Conservation (phyloP, 441 rosid species). For the Gossypium schwendimanii region DNA sequence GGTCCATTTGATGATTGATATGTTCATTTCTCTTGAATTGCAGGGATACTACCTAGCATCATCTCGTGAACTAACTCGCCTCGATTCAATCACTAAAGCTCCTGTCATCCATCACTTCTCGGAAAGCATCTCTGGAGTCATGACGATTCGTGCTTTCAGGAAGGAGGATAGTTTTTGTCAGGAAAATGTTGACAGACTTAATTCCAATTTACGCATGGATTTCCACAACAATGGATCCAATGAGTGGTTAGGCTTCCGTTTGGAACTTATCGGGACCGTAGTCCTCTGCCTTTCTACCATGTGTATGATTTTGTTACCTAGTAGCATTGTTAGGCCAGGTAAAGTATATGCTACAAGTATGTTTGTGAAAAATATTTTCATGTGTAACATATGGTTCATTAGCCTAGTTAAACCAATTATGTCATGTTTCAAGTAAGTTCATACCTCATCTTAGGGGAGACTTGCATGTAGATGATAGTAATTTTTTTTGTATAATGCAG, state of each 20-base stretch:
- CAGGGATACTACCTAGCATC: conserved; percentile 81
- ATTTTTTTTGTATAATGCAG: conserved; percentile 29
- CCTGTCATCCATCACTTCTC: conserved; percentile 94
- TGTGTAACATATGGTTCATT: background rate
- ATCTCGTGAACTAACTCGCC: conserved; percentile 82
- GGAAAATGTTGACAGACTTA: conserved; percentile 67
- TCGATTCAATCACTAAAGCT: conserved; percentile 88
- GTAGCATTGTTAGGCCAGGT: conserved; percentile 80
- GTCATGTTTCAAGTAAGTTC: background rate
- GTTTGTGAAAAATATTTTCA: background rate
- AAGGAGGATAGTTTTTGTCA: conserved; percentile 44
- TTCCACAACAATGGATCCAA: conserved; percentile 85
- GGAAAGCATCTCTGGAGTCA: conserved; percentile 79
- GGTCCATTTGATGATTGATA: background rate
- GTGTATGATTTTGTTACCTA: conserved; percentile 76
- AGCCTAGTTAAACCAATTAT: background rate
- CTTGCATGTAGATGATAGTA: background rate
- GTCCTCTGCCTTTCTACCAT: conserved; percentile 69
- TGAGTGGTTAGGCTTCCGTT: conserved; percentile 86
- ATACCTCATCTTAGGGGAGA: background rate
- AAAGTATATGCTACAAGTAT: conserved; percentile 10
- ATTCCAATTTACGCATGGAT: conserved; percentile 63
- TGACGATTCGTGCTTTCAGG: conserved; percentile 69
- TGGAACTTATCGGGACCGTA: conserved; percentile 75
- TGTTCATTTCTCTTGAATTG: conserved; percentile 6